Evolutionary conservation across 179 eudicot species (phyloP).

Genomic region (Heliamphora pulchella): DNA sequence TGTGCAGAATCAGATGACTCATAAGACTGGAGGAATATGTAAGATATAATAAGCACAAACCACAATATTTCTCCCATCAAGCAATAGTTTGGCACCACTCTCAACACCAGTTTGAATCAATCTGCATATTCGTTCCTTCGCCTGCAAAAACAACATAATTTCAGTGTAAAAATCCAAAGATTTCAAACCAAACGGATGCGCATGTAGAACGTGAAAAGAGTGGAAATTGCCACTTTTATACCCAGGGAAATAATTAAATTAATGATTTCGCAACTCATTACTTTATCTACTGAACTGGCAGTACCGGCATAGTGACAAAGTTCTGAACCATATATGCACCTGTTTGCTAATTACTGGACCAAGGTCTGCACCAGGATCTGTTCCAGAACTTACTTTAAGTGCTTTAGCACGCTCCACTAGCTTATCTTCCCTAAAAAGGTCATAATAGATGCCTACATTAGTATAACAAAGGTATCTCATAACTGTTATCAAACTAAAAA

Average conservation of each 20-base stretch:
- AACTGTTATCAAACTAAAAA: neutral
- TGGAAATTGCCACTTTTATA: neutral
- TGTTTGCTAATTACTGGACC: constrained; percentile 97
- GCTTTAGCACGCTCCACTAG: constrained; percentile 72
- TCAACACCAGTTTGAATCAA: constrained; percentile 86
- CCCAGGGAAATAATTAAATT: neutral
- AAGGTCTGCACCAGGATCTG: constrained; percentile 83
- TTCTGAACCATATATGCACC: constrained; percentile 33
- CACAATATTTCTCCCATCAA: constrained; percentile 78
- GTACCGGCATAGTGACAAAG: neutral
- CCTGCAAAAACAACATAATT: constrained; percentile 35
- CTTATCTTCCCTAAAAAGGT: constrained; percentile 64
- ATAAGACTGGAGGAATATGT: neutral
- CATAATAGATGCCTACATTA: neutral
- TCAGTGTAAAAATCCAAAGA: neutral
- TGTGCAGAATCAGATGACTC: neutral
- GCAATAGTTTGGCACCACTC: constrained; percentile 70
- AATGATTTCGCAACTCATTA: neutral
- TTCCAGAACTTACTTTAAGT: constrained; percentile 85
- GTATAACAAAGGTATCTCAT: neutral
- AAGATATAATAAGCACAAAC: constrained; percentile 23
- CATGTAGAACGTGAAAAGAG: neutral
- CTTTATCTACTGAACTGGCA: constrained; percentile 1
- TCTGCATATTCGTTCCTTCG: constrained; percentile 70
- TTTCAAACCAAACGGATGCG: neutral